phyloP scores from a whole-genome alignment of 176 grass and related monocot genomes.

The Ampelocalamus luodianensis region DNA sequence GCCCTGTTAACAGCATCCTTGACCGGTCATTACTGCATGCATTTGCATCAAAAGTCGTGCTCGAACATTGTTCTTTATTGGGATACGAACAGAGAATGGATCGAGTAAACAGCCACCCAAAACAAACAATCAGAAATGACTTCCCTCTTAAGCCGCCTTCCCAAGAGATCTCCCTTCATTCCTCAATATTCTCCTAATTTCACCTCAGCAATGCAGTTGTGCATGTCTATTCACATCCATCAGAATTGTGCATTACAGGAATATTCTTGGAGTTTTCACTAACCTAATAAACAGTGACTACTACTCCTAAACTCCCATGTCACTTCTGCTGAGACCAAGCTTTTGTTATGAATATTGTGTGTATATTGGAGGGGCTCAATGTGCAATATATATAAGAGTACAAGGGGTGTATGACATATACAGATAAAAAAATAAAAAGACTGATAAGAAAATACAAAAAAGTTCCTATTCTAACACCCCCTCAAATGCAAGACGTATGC shows the following conservation, averaged over 20 bases:
- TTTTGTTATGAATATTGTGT: no score
- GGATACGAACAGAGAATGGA: slow-evolving; percentile 51
- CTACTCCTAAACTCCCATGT: slow-evolving; percentile 15
- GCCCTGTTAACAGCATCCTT: slow-evolving; percentile 70
- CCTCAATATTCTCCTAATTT: slow-evolving; percentile 33
- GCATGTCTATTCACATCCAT: not conserved
- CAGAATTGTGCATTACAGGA: not conserved
- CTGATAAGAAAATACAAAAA: no score
- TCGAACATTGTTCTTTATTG: slow-evolving; percentile 63
- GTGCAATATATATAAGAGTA: no score
- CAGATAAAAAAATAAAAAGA: no score
- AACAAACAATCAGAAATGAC: slow-evolving; percentile 44
- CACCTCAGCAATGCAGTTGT: slow-evolving; percentile 1
- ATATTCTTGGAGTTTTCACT: slow-evolving; percentile 13
- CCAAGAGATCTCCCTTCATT: slow-evolving; percentile 52
- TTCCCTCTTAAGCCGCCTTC: slow-evolving; percentile 58
- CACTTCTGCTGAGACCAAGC: slow-evolving; percentile 11
- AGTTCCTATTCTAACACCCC: no score
- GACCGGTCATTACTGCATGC: slow-evolving; percentile 76
- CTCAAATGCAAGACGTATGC: no score
- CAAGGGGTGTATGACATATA: no score
- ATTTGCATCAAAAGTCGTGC: slow-evolving; percentile 88
- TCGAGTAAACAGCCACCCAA: slow-evolving; percentile 37
- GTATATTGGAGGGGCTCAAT: no score
- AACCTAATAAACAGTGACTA: slow-evolving; percentile 2